Base-by-base conservation (phyloP, 306 rosid genomes). In the Vigna unguiculata region DNA sequence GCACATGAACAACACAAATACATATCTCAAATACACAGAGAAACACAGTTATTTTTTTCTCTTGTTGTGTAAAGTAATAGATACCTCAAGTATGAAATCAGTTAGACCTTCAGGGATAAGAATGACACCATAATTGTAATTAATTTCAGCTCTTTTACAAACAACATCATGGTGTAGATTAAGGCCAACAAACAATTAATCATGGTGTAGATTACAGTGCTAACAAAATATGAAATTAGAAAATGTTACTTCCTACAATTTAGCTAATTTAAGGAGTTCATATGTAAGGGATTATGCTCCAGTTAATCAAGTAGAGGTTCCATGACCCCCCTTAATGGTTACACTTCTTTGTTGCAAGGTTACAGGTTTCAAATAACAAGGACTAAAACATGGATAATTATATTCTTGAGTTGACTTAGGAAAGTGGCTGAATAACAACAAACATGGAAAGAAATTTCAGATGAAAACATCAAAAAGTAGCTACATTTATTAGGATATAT, bases 341-440 rank as follows among this genome's bases (percentile, higher is more conserved):
- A 24, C 28, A 24, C 28, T 24, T 24, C 2, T 24, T 24, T 24
- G 28, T 24, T 24, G 28, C 28, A 1, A 24, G 28, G 28, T 24
- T 24, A 24, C 28, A 24, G 28, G 28, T 2, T 24, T 24, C 28
- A 24, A 72, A 38, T 6, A 34, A 34, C 38, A 34, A 6, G 38
- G 38, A 4, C 46, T 32, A 67, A 49, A 20, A 46, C 15, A 20
- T 32, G 5, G 8, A 51, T 19, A 36, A 45, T 22, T 32, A 40
- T 12, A 38, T 36, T 61, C 43, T 38, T 36, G 6, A 24, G 36
- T 53, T 54, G 68, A 40, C 19, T 75, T 20, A 9, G 48, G 38
- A 69, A 55, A 55, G 69, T 57, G 68, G 49, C 17, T 12, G 9
- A 41, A 34, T 55, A 69, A 51, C 22, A 64, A 52, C 74, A 53